Evolutionary conservation across 805 yeast genomes (phyloP), one percentile per base, ranked within the genome.

Genomic region (Ogataea neopini): DNA sequence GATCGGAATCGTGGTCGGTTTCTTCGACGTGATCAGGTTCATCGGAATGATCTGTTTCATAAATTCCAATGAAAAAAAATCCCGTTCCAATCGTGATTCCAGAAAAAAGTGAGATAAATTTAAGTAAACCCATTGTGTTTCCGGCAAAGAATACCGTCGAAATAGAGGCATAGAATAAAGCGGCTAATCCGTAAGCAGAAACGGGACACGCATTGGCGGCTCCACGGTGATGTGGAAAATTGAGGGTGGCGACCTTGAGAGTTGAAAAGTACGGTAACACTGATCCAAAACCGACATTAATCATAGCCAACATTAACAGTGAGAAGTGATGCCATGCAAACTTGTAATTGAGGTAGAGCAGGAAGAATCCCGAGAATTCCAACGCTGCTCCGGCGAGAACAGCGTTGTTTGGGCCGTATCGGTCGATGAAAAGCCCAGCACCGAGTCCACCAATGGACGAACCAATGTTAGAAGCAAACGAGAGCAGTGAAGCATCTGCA

Each of bases 221-320:
- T 18, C 89, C 94, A 59, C 85, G 73, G 58, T 83, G 81, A 23
- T 77, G 67, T 0, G 92, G 92, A 54, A 86, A 86, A 58, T 86
- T 86, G 2, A 84, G 58, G 26, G 80, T 80, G 1, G 80, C 73
- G 1, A 79, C 78, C 50, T 80, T 80, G 53, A 80, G 63, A 6
- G 88, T 75, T 23, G 86, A 77, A 58, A 76, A 85, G 49, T 79
- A 75, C 1, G 82, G 79, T 8, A 80, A 61, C 3, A 77, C 79
- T 0, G 89, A 83, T 0, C 90, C 88, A 53, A 81, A 77, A 0
- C 90, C 88, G n/a, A 79, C 72, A 26, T 73, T 59, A 0, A 67
- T 62, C 71, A 84, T 72, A 4, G 84, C 77, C 2, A 74, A 15
- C 48, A 81, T 71, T 14, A 83, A 64, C 4, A 76, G 41, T 1